These are phyloP conservation scores for Castanea mollissima DNA, from an alignment of 306 rosid species.

Conservation along the genomic window DNA sequence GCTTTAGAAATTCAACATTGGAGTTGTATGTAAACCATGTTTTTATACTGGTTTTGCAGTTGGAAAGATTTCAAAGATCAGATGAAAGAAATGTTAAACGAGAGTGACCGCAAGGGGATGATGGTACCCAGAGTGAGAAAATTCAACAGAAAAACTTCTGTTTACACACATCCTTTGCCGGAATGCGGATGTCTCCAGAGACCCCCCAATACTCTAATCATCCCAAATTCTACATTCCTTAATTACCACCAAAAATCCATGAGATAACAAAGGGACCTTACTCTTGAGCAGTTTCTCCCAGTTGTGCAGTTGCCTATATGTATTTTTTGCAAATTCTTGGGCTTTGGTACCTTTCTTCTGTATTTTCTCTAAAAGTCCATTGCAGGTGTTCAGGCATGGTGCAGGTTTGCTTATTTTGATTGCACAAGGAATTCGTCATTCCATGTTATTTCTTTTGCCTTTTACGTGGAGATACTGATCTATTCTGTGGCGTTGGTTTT, in stretches of 20 bases:
- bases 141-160: slow-evolving; percentile 83
- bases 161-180: slow-evolving; percentile 86
- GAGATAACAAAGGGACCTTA: slow-evolving; percentile 21
- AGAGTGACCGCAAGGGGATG: slow-evolving; percentile 90
- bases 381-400: slow-evolving; percentile 14
- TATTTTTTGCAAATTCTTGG: slow-evolving; percentile 5
- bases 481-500: background rate
- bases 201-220: slow-evolving; percentile 34
- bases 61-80: slow-evolving; percentile 79
- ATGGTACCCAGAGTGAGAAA: slow-evolving; percentile 87
- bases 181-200: slow-evolving; percentile 89
- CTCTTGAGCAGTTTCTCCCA: slow-evolving; percentile 21
- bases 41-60: slow-evolving; percentile 48
- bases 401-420: slow-evolving; percentile 28
- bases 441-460: slow-evolving; percentile 18
- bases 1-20: background rate
- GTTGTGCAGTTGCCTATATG: slow-evolving; percentile 3
- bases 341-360: slow-evolving; percentile 25
- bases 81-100: slow-evolving; percentile 82
- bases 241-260: slow-evolving; percentile 22
- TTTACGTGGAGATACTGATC: slow-evolving; percentile 19
- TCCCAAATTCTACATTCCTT: slow-evolving; percentile 24
- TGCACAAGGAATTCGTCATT: slow-evolving; percentile 17
- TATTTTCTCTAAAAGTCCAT: slow-evolving; percentile 15
- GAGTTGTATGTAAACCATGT: slow-evolving; percentile 10